Conservation (phyloP, 768 basidiomycete genomes). For the Tricholoma saponaceum region DNA sequence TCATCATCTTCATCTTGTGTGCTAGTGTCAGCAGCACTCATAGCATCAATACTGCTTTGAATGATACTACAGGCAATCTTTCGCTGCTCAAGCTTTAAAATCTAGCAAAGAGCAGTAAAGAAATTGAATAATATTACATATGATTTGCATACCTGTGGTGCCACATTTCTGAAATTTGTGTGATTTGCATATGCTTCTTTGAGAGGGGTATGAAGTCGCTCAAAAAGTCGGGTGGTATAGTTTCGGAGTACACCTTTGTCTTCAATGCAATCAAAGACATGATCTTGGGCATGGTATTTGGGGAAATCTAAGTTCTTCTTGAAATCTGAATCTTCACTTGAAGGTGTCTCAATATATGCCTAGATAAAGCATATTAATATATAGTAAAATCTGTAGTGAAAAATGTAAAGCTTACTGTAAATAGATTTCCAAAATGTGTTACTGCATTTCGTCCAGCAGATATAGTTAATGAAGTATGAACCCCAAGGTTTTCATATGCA, state of each 20-base stretch:
- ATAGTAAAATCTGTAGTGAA: not conserved
- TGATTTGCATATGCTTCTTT: slow-evolving; percentile 20
- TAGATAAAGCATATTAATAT: not conserved
- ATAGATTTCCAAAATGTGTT: not conserved
- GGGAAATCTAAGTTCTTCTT: slow-evolving; percentile 31
- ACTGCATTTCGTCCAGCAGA: slow-evolving; percentile 11
- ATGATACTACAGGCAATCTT: slow-evolving; percentile 5
- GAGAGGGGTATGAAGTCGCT: slow-evolving; percentile 24
- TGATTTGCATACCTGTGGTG: too few species aligned
- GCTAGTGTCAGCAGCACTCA: not conserved
- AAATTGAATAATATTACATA: too few species aligned
- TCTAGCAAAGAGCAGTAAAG: too few species aligned
- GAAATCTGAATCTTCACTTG: not conserved
- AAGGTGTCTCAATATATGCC: not conserved
- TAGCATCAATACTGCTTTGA: slow-evolving; percentile 5
- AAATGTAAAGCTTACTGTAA: not conserved
- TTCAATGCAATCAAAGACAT: slow-evolving; percentile 28
- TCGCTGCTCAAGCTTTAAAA: slow-evolving; percentile 7
- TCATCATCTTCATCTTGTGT: not conserved
- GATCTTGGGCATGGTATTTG: slow-evolving; percentile 29
- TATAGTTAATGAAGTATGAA: slow-evolving; percentile 28
- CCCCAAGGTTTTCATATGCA: slow-evolving; percentile 22
- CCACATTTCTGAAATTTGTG: slow-evolving; percentile 32
- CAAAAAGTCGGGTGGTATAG: slow-evolving; percentile 29
- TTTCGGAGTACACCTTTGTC: slow-evolving; percentile 25